phyloP scores from a whole-genome alignment of 805 yeast species.

The Candida montana region DNA sequence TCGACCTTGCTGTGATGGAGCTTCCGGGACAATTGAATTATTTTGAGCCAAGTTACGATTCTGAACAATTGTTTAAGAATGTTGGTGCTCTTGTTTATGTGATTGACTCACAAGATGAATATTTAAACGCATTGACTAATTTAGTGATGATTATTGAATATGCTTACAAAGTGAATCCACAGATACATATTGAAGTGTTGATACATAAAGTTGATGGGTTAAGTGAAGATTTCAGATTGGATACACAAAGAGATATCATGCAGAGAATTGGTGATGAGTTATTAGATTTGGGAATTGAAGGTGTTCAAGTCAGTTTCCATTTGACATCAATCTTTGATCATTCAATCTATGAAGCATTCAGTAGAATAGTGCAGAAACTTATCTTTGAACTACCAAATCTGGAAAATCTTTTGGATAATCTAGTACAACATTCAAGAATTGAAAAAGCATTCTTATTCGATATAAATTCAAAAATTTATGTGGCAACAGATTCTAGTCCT shows the following conservation, averaged over 20 bases:
- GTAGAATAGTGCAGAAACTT: constrained; percentile 86
- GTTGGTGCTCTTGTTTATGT: constrained; percentile 92
- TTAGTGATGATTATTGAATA: constrained; percentile 82
- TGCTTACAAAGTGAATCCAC: constrained; percentile 80
- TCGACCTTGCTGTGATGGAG: constrained; percentile 87
- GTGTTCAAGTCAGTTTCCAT: constrained; percentile 86
- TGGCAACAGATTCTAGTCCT: constrained; percentile 94
- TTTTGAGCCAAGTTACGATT: constrained; percentile 80
- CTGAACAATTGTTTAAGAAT: constrained; percentile 67
- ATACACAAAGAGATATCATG: constrained; percentile 94
- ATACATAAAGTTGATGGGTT: constrained; percentile 92
- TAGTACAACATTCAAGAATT: constrained; percentile 83
- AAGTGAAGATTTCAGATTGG: constrained; percentile 87
- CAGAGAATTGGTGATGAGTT: constrained; percentile 93
- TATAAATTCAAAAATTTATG: constrained; percentile 85
- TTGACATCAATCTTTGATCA: constrained; percentile 93
- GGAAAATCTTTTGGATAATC: constrained; percentile 81
- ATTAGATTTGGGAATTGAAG: constrained; percentile 82
- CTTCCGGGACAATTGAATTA: constrained; percentile 90
- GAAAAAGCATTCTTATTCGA: constrained; percentile 94
- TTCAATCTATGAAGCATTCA: constrained; percentile 91
- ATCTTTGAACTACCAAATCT: constrained; percentile 83
- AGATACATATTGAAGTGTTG: constrained; percentile 82
- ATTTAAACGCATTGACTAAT: constrained; percentile 84
- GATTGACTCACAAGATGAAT: constrained; percentile 94